Evolutionary conservation across 2,329 filamentous ascomycete genomes (phyloP).

Genomic region (Calonectria pseudoreteaudii): DNA sequence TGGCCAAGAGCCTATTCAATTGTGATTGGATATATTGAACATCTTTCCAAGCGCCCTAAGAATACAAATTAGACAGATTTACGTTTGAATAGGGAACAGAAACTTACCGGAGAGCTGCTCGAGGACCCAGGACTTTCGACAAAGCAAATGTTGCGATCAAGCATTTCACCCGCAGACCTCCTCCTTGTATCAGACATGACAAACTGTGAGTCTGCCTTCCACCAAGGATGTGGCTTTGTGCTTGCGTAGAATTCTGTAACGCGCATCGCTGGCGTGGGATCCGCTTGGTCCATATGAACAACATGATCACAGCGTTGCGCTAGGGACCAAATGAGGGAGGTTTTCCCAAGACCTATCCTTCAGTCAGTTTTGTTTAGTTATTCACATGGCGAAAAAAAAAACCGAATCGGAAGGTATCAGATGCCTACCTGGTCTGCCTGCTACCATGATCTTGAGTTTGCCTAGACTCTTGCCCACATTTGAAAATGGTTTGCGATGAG

Average conservation of each 20-base stretch:
- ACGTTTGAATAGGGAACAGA: conserved; percentile 12
- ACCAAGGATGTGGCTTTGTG: conserved; percentile 85
- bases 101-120: conserved; percentile 61
- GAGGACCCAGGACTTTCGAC: conserved; percentile 82
- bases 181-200: conserved; percentile 65
- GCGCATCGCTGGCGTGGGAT: conserved; percentile 41
- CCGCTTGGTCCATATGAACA: conserved; percentile 85
- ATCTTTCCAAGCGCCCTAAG: conserved; percentile 69
- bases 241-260: conserved; percentile 81
- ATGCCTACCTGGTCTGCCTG: conserved; percentile 77
- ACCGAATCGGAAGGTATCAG: not conserved
- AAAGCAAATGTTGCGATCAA: conserved; percentile 95
- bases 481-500: conserved; percentile 89
- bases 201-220: conserved; percentile 87
- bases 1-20: conserved; percentile 44
- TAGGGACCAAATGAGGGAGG: conserved; percentile 88
- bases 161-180: conserved; percentile 80
- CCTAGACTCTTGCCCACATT: conserved; percentile 86
- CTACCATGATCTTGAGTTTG: conserved; percentile 88
- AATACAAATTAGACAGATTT: conserved; percentile 54
- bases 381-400: not conserved
- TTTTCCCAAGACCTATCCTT: conserved; percentile 81
- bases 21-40: conserved; percentile 77
- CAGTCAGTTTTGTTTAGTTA: not conserved
- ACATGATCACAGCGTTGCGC: conserved; percentile 91